Base-by-base conservation (phyloP, 176 grass and related monocot genomes). In the Carex pumila region DNA sequence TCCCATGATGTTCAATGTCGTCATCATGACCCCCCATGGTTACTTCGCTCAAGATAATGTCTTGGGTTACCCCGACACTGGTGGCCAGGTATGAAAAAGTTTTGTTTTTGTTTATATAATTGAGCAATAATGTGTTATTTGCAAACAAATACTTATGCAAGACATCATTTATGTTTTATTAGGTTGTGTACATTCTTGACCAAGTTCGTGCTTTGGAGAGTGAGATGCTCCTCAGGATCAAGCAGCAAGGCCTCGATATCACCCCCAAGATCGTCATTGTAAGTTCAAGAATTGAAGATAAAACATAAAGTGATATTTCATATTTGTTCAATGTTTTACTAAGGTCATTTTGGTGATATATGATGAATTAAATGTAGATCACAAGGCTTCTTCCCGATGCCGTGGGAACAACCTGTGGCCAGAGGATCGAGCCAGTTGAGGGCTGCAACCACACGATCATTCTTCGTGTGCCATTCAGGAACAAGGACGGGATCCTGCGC, bases 31-130 rank as follows among this genome's bases (percentile, higher is more conserved):
- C 36, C 96, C 96, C 0, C 96, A 99, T 53, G 96, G 96, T 55
- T 99, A 99, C 76, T 99, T 99, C 71, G 96, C 96, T 57, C 96
- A 99, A 83, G 92, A 91, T 78, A 99, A 99, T 85, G 96, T 99
- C 87, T 86, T 99, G 79, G 96, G 96, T 53, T 99, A 99, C 84
- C 96, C 96, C 50, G 96, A 99, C 58, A 99, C 96, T 0, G 96
- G 96, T 81, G 96, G 96, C 64, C 96, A 99, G 96, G 94, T 94
- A 86, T 21, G 6, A 13, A 8, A 17, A 17, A 9, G 4, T 55
- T 17, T 77, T 45, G 41, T 0, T 14, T 56, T 5, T 82, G 5
- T 36, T 85, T 75, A 59, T 53, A 60, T 0, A 54, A 11, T 76
- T 55, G 11, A 76, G 17, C 70, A 55, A 54, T 55, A 55, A 29